Base-by-base conservation (phyloP, 1,284 basidiomycete species). In the Singerocomus inundabilis region DNA sequence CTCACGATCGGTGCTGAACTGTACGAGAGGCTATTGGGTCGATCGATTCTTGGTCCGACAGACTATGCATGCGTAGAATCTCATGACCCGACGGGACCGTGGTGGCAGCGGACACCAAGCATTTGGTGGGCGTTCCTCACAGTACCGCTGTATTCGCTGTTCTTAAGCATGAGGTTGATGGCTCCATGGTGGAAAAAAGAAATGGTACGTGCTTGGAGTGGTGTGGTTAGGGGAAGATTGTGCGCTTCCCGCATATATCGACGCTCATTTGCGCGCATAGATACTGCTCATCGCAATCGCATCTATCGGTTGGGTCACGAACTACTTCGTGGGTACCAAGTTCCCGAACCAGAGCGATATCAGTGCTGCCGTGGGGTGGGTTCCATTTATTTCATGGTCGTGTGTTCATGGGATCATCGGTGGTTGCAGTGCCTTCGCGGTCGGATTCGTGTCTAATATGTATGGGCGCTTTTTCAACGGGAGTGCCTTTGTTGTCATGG, bases 391-490 rank as follows among this genome's bases (percentile, higher is more conserved):
- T 42, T 40, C 32, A 13, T n/a, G 11, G 29, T n/a, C n/a, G n/a
- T 9, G 39, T 48, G 29, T 29, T 52, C 15, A 53, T 26, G 31
- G 15, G 6, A 26, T 11, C 13, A 11, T 18, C 12, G 10, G 11
- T 32, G 36, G 3, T 6, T 41, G 57, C 46, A 80, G 86, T 29
- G 88, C 90, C 1, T 89, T 96, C 58, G 82, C 84, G 1, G 91
- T 95, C 35, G 92, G 93, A 8, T 72, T 93, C 46, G 72, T 93
- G 37, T 81, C 92, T 29, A 94, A 94, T 66, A 41, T 93, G 12
- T 95, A 91, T 56, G 90, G 88, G 9, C 82, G 89, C 36, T n/a
- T n/a, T n/a, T n/a, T n/a, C n/a, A n/a, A n/a, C n/a, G n/a, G n/a
- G n/a, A n/a, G n/a, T n/a, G n/a, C n/a, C 2, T 93, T 90, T 59